Evolutionary conservation across 2,329 filamentous ascomycete genomes (phyloP).

Genomic region (Meredithiella fracta): DNA sequence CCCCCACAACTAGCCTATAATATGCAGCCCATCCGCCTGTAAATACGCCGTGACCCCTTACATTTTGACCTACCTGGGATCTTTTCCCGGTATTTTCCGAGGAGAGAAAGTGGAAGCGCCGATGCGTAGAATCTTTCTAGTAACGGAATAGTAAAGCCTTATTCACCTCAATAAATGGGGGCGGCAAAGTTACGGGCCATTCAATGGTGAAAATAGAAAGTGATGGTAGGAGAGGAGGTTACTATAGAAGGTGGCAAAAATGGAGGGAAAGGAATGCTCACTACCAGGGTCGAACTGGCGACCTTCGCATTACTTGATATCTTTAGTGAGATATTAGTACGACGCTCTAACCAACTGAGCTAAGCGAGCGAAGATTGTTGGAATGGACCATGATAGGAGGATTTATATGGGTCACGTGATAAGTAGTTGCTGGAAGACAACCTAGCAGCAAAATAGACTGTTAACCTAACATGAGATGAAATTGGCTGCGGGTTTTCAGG

Average conservation of each 20-base stretch:
- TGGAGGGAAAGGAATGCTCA: slow-evolving; percentile 9
- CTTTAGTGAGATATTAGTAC: slow-evolving; percentile 9
- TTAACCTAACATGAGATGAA: too few relatives aligned
- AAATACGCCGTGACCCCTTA: too few relatives aligned
- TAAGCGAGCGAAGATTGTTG: slow-evolving; percentile 8
- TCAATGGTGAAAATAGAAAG: too few relatives aligned
- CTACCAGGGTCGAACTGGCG: slow-evolving; percentile 14
- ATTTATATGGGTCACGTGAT: not conserved
- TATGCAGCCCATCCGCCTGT: too few relatives aligned
- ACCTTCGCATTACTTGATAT: slow-evolving; percentile 11
- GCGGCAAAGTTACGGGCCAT: too few relatives aligned
- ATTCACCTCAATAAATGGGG: not conserved
- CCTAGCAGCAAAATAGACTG: too few relatives aligned
- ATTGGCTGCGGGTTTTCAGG: too few relatives aligned
- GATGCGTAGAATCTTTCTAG: not conserved
- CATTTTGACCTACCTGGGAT: not conserved
- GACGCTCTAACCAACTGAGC: slow-evolving; percentile 14
- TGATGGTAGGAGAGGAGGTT: too few relatives aligned
- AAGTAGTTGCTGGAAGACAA: not conserved
- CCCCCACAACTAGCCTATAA: too few relatives aligned
- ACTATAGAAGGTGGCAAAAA: too few relatives aligned
- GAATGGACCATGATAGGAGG: not conserved
- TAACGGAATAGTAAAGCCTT: not conserved
- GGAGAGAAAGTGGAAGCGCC: slow-evolving; percentile 10
- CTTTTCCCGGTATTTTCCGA: slow-evolving; percentile 10